phyloP scores from a whole-genome alignment of 2,329 filamentous ascomycete species.

The Fusarium foetens region DNA sequence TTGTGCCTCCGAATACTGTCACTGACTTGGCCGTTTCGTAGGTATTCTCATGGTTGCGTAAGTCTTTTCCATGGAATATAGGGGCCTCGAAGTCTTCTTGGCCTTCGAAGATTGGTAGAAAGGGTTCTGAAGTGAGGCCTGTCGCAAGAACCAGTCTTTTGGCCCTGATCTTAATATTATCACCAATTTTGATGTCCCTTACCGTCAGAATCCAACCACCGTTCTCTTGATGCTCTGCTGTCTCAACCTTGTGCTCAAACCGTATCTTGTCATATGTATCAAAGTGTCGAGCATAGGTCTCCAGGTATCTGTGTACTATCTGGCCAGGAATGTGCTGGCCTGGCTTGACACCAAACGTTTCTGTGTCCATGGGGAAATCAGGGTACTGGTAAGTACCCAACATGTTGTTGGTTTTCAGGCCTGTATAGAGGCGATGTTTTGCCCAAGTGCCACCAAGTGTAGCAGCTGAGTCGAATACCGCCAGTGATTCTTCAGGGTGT shows the following conservation, averaged over 20 bases:
- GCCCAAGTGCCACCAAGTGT: constrained; percentile 78
- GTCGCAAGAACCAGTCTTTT: constrained; percentile 65
- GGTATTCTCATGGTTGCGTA: constrained; percentile 53
- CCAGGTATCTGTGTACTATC: constrained; percentile 60
- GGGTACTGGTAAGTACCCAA: constrained; percentile 77
- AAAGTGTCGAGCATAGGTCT: constrained; percentile 56
- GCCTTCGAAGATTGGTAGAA: constrained; percentile 59
- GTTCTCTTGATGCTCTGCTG: constrained; percentile 54
- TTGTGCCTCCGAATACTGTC: constrained; percentile 70
- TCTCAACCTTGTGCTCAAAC: constrained; percentile 52
- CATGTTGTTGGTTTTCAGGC: constrained; percentile 79
- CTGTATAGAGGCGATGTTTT: constrained; percentile 72
- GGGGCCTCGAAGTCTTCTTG: constrained; percentile 57
- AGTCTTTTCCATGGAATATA: constrained; percentile 62
- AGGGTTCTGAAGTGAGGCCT: constrained; percentile 61
- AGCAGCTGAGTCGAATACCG: constrained; percentile 66
- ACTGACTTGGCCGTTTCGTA: constrained; percentile 56
- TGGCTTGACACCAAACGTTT: constrained; percentile 59
- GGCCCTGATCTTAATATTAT: constrained; percentile 49
- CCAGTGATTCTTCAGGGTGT: constrained; percentile 65
- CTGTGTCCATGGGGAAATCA: constrained; percentile 75
- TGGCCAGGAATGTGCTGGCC: constrained; percentile 60
- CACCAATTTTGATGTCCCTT: constrained; percentile 15
- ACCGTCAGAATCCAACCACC: constrained; percentile 54
- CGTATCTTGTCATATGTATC: constrained; percentile 54